Conservation (phyloP, 2,329 filamentous ascomycete species). For the Ilyonectria sp. region DNA sequence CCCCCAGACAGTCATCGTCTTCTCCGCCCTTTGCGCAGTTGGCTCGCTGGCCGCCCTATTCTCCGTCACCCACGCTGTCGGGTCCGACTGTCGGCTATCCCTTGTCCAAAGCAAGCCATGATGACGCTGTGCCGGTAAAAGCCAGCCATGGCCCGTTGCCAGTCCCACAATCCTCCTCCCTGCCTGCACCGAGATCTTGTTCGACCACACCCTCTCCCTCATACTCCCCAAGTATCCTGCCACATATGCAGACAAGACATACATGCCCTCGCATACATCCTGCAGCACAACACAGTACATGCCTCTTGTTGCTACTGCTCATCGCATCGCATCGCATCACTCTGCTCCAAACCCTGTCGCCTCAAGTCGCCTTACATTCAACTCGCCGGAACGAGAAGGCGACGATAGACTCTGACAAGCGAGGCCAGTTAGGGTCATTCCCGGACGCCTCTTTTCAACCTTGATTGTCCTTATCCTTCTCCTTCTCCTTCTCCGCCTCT, state of each 20-base stretch:
- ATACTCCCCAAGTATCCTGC: background rate
- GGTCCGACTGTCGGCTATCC: conserved; percentile 26
- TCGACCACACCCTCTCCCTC: conserved; percentile 21
- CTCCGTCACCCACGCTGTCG: conserved; percentile 30
- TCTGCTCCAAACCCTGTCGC: conserved; percentile 30
- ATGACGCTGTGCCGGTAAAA: conserved; percentile 33
- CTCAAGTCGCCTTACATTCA: conserved; percentile 29
- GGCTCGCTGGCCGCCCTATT: conserved; percentile 3
- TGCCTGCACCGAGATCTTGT: conserved; percentile 22
- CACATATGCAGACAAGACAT: conserved; percentile 16
- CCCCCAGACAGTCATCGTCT: conserved; percentile 14
- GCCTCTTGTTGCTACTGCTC: conserved; percentile 31
- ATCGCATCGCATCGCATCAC: conserved; percentile 40
- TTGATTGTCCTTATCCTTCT: background rate
- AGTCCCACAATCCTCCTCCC: conserved; percentile 30
- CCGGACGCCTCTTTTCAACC: conserved; percentile 31
- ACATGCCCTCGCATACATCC: conserved; percentile 17
- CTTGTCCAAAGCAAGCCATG: conserved; percentile 27
- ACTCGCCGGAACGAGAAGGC: conserved; percentile 33
- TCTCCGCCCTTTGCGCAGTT: conserved; percentile 30
- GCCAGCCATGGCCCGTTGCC: conserved; percentile 27
- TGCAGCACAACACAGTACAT: conserved; percentile 35
- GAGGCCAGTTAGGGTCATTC: conserved; percentile 24
- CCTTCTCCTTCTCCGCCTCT: conserved; percentile 3
- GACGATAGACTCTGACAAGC: conserved; percentile 36